These are phyloP conservation scores for Aureobasidium lini DNA, from an alignment of 2,329 filamentous ascomycete genomes.

Conservation along the genomic window DNA sequence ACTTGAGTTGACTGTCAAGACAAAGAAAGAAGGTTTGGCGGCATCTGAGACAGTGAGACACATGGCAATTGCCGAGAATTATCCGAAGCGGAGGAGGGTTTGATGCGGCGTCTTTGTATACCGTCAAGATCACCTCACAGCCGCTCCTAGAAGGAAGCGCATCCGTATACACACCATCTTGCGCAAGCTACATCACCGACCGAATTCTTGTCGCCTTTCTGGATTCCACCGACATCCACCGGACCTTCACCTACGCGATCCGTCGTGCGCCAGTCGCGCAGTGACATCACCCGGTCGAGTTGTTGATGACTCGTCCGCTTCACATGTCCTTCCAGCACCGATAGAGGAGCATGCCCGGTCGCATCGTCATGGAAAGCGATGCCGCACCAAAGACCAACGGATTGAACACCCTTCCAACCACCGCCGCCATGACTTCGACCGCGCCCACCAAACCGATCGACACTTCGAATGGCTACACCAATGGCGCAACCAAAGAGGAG, in stretches of 20 bases:
- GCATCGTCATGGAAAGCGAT: constrained; percentile 42
- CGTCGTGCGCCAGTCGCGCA: not conserved
- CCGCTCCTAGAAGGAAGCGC: not conserved
- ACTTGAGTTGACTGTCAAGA: too few species aligned
- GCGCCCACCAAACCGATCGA: constrained; percentile 16
- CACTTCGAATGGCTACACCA: constrained; percentile 8
- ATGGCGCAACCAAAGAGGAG: constrained; percentile 10
- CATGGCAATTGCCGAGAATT: not conserved
- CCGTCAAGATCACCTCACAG: not conserved
- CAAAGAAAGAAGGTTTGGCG: too few species aligned
- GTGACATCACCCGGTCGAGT: not conserved
- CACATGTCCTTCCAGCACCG: constrained; percentile 18
- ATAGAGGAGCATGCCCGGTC: constrained; percentile 38
- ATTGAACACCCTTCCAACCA: constrained; percentile 23
- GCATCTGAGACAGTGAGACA: not conserved
- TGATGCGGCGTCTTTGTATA: constrained; percentile 8
- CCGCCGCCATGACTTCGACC: constrained; percentile 18
- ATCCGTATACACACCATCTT: not conserved
- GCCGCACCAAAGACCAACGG: constrained; percentile 30
- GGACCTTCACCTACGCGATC: not conserved
- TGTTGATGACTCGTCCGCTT: constrained; percentile 1
- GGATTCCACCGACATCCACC: not conserved
- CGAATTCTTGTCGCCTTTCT: not conserved
- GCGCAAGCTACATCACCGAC: not conserved
- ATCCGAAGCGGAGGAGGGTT: not conserved